Base-by-base conservation (phyloP, 768 basidiomycete genomes). In the Cytidiella melzeri region DNA sequence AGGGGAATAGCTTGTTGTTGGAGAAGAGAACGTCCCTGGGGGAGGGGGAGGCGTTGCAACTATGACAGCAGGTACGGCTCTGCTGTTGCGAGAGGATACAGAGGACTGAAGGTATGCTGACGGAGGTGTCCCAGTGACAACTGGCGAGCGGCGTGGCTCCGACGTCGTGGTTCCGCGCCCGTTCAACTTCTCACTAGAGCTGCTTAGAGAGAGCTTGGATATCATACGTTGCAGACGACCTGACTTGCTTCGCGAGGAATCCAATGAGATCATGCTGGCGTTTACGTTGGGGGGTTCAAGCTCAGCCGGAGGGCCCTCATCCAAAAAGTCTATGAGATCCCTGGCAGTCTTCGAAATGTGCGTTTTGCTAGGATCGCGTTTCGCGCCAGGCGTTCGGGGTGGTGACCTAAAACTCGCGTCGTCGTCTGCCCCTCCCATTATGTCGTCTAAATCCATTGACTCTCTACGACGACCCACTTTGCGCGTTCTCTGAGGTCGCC, bases 191-290 rank as follows among this genome's bases (percentile, higher is more conserved):
- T 66, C 68, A 47, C 79, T 69, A 38, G 58, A 66, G 30, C 58
- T 60, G 34, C 59, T 59, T 18, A 61, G 62, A 30, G 79, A 83
- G 23, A 92, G 70, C 57, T 81, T 84, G 18, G 88, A 90, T 57
- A 93, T 86, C 82, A 93, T 90, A 54, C 82, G 78, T 64, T 85
- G 84, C 52, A 92, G 68, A 21, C 87, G 76, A 42, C 80, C 80
- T 47, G 73, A 62, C 47, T 55, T 67, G 73, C 50, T 58, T 65
- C 69, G 50, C 54, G 60, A 52, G 61, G 70, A 65, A 49, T 64
- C 62, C 24, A 69, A 56, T 21, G 73, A 70, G 50, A 77, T 76
- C 5, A 65, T 62, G 47, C 69, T 71, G 21, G 75, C 74, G 41
- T 70, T 62, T 11, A 69, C 60, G 41, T 55, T 51, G 1, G 57